These are phyloP conservation scores for Zychaea mexicana DNA, from an alignment of 371 early-diverging fungal genomes.

Conservation along the genomic window DNA sequence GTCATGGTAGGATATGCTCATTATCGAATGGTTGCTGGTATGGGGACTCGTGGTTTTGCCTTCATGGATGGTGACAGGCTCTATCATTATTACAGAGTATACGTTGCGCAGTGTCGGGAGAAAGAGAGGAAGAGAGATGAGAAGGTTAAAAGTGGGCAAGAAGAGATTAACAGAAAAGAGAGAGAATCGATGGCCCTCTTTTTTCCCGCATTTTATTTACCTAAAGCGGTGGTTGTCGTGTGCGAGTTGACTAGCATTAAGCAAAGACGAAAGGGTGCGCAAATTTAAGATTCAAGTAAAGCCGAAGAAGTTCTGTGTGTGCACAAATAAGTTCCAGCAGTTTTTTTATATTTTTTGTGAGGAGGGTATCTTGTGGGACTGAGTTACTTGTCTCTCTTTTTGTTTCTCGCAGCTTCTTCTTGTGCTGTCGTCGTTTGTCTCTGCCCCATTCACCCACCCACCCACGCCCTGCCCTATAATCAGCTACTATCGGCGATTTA, in stretches of 20 bases:
- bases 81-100: conserved; percentile 1
- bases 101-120: not conserved
- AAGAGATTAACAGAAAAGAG: not conserved
- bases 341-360: not conserved
- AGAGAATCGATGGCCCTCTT: not conserved
- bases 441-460: no score
- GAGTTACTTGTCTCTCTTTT: no score
- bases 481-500: not conserved
- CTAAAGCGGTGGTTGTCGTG: not conserved
- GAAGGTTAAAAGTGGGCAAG: not conserved
- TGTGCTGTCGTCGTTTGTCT: no score
- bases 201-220: conserved; percentile 11
- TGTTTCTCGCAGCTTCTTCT: not conserved
- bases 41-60: not conserved
- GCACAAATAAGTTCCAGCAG: no score
- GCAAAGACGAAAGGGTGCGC: not conserved
- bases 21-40: not conserved
- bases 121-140: not conserved
- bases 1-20: conserved; percentile 6
- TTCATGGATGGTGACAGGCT: not conserved
- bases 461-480: no score
- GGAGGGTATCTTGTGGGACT: no score
- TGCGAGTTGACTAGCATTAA: not conserved
- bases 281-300: conserved; percentile 5
- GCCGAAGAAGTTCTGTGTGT: not conserved